Evolutionary conservation across 345 rosid genomes (phyloP), one percentile per base, ranked within the genome.

Genomic region (Theobroma cacao): DNA sequence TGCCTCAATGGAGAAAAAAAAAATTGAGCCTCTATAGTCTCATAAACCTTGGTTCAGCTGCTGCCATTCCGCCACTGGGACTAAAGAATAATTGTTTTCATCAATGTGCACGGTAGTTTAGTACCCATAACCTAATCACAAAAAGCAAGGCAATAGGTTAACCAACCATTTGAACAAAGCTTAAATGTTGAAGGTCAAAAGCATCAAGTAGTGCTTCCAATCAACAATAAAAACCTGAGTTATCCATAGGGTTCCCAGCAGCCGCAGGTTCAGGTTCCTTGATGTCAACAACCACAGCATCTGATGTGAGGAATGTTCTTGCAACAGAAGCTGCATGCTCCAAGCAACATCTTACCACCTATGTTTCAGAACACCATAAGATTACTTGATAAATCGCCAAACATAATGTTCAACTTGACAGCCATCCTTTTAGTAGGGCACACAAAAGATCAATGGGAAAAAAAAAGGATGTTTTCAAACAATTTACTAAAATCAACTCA

Each of bases 321-420:
- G 99, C 98, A n/a, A 97, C 99, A 0, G 98, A 97, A n/a, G 98
- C 86, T 22, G 99, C 98, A 64, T 97, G 99, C 89, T 97, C 98
- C 88, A 94, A 80, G 92, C 99, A 97, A 82, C 98, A 97, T 83
- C 99, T 90, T n/a, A 95, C 98, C 85, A 93, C 98, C 98, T 94
- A 87, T 43, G n/a, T 22, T 2, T 33, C 31, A 52, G 43, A 33
- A 52, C n/a, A n/a, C 31, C 10, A 72, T 4, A 71, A 24, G 34
- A 15, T 68, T 11, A 43, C 55, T 68, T 14, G 72, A 22, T 41
- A 67, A n/a, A 41, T 14, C 3, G n/a, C 73, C 13, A 5, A 45
- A 24, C 6, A 43, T 1, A 67, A 10, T 5, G 7, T 64, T 64
- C 28, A 10, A 64, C 45, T 41, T 24, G 50, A 66, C 18, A 40